Conservation (phyloP, 352 stramenopile genomes). For the Phytophthora pini region DNA sequence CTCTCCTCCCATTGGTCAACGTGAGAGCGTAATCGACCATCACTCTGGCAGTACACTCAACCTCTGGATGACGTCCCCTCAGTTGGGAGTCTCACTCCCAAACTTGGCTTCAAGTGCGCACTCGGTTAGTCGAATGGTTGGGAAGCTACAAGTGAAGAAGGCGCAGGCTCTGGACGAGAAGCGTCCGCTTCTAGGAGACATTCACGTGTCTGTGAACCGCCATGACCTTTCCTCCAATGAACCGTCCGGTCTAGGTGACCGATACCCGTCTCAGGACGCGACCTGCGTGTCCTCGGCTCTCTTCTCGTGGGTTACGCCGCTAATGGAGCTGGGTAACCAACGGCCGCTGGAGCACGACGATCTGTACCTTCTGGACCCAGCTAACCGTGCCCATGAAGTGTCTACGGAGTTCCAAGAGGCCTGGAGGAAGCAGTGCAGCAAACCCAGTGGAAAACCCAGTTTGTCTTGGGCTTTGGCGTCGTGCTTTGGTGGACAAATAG, state of each 20-base stretch:
- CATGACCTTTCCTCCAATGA: conserved; percentile 2
- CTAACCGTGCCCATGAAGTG: conserved; percentile 53
- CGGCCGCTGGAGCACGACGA: conserved; percentile 72
- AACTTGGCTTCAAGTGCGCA: conserved; percentile 19
- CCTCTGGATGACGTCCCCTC: neutral
- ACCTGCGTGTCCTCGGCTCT: conserved; percentile 60
- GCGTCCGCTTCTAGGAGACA: conserved; percentile 33
- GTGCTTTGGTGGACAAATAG: conserved; percentile 58
- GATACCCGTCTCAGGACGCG: conserved; percentile 63
- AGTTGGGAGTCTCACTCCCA: conserved; percentile 9
- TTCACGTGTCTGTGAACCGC: conserved; percentile 31
- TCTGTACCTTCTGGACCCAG: conserved; percentile 68
- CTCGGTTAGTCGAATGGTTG: conserved; percentile 20
- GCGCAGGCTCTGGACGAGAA: conserved; percentile 26
- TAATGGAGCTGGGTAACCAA: conserved; percentile 78
- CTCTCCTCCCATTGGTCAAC: conserved; percentile 2
- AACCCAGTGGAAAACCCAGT: conserved; percentile 39
- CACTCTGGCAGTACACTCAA: conserved; percentile 12
- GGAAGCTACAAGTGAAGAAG: conserved; percentile 34
- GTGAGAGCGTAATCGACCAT: conserved; percentile 15
- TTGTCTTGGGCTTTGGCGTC: conserved; percentile 47
- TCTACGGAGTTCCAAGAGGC: conserved; percentile 45
- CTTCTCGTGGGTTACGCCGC: conserved; percentile 80
- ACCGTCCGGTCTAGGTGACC: conserved; percentile 48
- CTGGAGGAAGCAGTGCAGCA: conserved; percentile 45